Evolutionary conservation across 2,329 filamentous ascomycete species (phyloP), one percentile per base, ranked within the genome.

Genomic region (Cercospora sojina): DNA sequence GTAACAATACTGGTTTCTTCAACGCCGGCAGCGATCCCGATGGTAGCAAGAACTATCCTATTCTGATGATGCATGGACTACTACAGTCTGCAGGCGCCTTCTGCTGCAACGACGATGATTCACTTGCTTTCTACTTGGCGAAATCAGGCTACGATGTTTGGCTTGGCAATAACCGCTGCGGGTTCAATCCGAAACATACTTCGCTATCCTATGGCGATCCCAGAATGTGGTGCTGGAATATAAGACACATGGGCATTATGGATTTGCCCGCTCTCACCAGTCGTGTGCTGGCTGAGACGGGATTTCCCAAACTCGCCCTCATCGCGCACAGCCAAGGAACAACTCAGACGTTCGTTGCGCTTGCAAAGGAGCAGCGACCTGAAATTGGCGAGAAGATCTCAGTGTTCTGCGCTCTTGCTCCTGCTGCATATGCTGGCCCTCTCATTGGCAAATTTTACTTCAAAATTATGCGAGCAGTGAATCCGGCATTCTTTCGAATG

Each of bases 191-290:
- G 0, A 86, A 88, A 70, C 94, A 98, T 75, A 86, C 84, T 2
- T 79, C 89, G 23, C 85, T 97, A 43, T 80, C 86, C 2, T 88
- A 90, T 70, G 81, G 82, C 3, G 94, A 98, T 75, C 93, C 94
- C 1, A 87, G 93, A 31, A 96, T 97, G 91, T 97, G 94, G 94
- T 88, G 89, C 47, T 98, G 94, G 94, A 96, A 96, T 71, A 96
- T 97, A 64, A 87, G 91, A 0, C 92, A 97, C 75, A 96, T 97
- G 91, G 94, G 93, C 3, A 89, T 93, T 0, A 87, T 96, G 75
- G 94, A 98, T 76, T 84, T 98, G 2, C 86, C 93, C 0, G 93
- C 93, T 0, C 84, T 97, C 35, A 86, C 91, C 1, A 91, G 90
- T 0, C 88, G 91, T 5, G 91, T 97, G 1, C 83, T 97, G 1